These are phyloP conservation scores for Zoysia matrella DNA, from an alignment of 202 grass and related monocot species.

Conservation along the genomic window DNA sequence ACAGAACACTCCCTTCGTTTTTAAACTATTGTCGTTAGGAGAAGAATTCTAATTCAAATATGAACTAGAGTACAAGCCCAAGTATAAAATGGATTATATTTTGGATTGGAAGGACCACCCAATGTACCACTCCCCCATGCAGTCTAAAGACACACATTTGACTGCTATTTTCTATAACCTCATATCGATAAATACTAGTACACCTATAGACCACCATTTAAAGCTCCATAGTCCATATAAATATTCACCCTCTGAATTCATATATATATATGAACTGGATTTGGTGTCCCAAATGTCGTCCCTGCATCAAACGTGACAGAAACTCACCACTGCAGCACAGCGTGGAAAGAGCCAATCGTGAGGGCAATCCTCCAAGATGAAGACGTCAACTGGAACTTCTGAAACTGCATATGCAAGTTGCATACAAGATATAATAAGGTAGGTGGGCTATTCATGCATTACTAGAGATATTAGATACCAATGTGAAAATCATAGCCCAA, in stretches of 20 bases:
- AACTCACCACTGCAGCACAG: constrained; percentile 88
- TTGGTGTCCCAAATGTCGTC: background rate
- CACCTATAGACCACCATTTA: background rate
- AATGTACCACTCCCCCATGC: too few species aligned
- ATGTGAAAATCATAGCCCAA: background rate
- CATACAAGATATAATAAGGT: constrained; percentile 37
- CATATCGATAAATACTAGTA: background rate
- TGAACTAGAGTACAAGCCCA: too few species aligned
- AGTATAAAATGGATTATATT: too few species aligned
- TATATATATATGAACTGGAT: background rate
- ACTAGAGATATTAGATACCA: constrained; percentile 20
- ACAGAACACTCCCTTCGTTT: background rate
- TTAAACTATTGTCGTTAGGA: too few species aligned
- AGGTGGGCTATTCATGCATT: background rate
- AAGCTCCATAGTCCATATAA: background rate
- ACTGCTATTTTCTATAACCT: background rate
- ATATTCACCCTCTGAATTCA: background rate
- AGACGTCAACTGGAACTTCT: constrained; percentile 79
- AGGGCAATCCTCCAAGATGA: constrained; percentile 95
- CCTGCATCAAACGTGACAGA: constrained; percentile 7
- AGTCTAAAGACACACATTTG: background rate
- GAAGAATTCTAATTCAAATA: too few species aligned
- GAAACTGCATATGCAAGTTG: constrained; percentile 58
- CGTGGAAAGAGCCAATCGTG: constrained; percentile 95
- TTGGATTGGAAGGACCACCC: too few species aligned